Conservation (phyloP, 2,329 filamentous ascomycete species). For the Epichloe uncinata region DNA sequence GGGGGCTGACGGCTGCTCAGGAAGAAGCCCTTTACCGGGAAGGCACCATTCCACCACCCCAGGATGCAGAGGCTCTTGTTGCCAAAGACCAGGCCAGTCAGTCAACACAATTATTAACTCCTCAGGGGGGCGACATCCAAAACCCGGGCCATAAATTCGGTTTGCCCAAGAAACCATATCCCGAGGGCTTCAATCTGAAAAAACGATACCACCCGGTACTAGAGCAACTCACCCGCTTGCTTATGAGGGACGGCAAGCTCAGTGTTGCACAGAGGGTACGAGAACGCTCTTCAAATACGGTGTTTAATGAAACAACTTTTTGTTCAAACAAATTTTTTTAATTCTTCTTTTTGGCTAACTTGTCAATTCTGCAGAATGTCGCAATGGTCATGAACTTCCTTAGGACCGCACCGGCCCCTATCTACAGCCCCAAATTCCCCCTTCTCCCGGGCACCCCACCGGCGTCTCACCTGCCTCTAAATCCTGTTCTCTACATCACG, state of each 20-base stretch:
- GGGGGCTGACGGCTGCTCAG: slow-evolving; percentile 28
- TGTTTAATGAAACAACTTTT: not conserved
- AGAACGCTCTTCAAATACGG: not conserved
- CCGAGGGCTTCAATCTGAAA: slow-evolving; percentile 51
- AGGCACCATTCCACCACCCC: slow-evolving; percentile 25
- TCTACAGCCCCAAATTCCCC: slow-evolving; percentile 54
- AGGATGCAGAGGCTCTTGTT: slow-evolving; percentile 19
- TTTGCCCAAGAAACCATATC: slow-evolving; percentile 53
- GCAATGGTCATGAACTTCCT: slow-evolving; percentile 69
- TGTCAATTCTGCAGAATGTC: slow-evolving; percentile 52
- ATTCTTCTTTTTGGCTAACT: slow-evolving; percentile 2
- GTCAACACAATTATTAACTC: slow-evolving; percentile 6
- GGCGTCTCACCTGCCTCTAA: slow-evolving; percentile 66
- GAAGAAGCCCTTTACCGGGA: slow-evolving; percentile 29
- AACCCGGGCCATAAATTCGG: slow-evolving; percentile 63
- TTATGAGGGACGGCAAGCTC: slow-evolving; percentile 89
- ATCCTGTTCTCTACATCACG: slow-evolving; percentile 80
- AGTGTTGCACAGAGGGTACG: slow-evolving; percentile 73
- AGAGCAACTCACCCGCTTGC: slow-evolving; percentile 72
- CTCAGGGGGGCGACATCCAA: slow-evolving; percentile 11
- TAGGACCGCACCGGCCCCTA: slow-evolving; percentile 70
- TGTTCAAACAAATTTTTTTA: not conserved
- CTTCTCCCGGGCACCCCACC: slow-evolving; percentile 68
- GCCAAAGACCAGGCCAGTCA: slow-evolving; percentile 12
- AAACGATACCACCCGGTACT: slow-evolving; percentile 77